Conservation (phyloP, 441 rosid genomes). For the Euphorbia corollata region DNA sequence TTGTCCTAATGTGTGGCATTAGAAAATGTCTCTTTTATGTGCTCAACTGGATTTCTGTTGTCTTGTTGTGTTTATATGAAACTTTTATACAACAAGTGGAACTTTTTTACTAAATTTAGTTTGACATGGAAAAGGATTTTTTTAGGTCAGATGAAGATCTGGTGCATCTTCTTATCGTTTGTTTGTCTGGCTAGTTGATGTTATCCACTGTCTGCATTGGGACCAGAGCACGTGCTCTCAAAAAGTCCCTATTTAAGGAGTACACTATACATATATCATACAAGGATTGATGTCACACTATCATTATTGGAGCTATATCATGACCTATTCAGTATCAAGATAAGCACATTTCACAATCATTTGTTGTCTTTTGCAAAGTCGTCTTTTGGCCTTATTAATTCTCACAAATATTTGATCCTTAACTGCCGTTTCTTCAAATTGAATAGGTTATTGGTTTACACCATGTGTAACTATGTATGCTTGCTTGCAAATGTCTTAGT, state of each 20-base stretch:
- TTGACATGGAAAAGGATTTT: constrained; percentile 24
- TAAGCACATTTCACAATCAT: neutral
- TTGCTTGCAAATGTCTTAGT: neutral
- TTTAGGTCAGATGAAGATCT: constrained; percentile 1
- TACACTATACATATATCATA: constrained; percentile 5
- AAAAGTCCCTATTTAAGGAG: neutral
- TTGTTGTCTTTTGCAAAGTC: constrained; percentile 6
- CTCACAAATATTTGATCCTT: neutral
- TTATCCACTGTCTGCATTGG: constrained; percentile 16
- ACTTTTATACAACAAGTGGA: constrained; percentile 21
- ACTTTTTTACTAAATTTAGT: constrained; percentile 16
- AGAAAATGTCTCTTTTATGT: constrained; percentile 30
- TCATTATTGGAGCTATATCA: neutral
- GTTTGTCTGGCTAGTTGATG: constrained; percentile 15
- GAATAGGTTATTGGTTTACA: neutral
- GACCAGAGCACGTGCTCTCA: constrained; percentile 11
- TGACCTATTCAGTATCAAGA: constrained; percentile 7
- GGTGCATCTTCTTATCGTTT: constrained; percentile 1
- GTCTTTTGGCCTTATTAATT: neutral
- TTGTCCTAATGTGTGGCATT: constrained; percentile 30
- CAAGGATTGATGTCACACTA: constrained; percentile 10
- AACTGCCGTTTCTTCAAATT: neutral
- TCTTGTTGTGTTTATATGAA: constrained; percentile 31
- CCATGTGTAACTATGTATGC: neutral
- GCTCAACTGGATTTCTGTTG: constrained; percentile 28